Conservation (phyloP, 495 filamentous ascomycete genomes). For the Talaromyces stipitatus region DNA sequence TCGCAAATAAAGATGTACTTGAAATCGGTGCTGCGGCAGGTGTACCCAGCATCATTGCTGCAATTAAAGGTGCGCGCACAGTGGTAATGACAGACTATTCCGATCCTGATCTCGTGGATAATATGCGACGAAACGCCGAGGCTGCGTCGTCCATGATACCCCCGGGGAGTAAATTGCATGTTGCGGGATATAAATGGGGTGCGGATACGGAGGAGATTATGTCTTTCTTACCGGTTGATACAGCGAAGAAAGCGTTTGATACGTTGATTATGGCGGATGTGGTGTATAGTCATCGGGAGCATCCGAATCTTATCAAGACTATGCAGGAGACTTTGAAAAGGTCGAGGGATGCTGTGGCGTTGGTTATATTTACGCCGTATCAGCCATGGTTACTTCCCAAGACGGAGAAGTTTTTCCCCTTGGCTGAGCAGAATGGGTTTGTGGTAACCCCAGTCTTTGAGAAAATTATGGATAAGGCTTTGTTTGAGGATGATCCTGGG, state of each 20-base stretch:
- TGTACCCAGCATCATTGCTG: slow-evolving; percentile 71
- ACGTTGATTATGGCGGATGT: slow-evolving; percentile 79
- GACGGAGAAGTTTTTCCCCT: slow-evolving; percentile 79
- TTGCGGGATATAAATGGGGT: slow-evolving; percentile 78
- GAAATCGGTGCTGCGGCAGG: slow-evolving; percentile 90
- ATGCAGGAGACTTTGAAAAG: slow-evolving; percentile 55
- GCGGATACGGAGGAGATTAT: slow-evolving; percentile 44
- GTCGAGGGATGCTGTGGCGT: slow-evolving; percentile 47
- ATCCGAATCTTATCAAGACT: slow-evolving; percentile 63
- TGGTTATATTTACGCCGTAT: slow-evolving; percentile 92
- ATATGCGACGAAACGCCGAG: slow-evolving; percentile 65
- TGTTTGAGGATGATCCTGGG: slow-evolving; percentile 84
- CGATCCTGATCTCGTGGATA: slow-evolving; percentile 69
- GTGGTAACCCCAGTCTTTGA: slow-evolving; percentile 70
- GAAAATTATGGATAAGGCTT: slow-evolving; percentile 68
- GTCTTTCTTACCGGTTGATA: slow-evolving; percentile 29
- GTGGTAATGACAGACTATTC: slow-evolving; percentile 87
- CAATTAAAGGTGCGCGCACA: slow-evolving; percentile 56
- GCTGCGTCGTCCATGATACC: slow-evolving; percentile 27
- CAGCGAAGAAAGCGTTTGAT: slow-evolving; percentile 51
- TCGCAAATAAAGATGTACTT: slow-evolving; percentile 58
- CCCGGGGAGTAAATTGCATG: slow-evolving; percentile 32
- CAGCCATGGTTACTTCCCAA: slow-evolving; percentile 79
- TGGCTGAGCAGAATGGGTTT: slow-evolving; percentile 60
- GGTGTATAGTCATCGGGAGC: slow-evolving; percentile 83